These are phyloP conservation scores for Eucalyptus leucophloia DNA, from an alignment of 345 rosid species.

Conservation along the genomic window DNA sequence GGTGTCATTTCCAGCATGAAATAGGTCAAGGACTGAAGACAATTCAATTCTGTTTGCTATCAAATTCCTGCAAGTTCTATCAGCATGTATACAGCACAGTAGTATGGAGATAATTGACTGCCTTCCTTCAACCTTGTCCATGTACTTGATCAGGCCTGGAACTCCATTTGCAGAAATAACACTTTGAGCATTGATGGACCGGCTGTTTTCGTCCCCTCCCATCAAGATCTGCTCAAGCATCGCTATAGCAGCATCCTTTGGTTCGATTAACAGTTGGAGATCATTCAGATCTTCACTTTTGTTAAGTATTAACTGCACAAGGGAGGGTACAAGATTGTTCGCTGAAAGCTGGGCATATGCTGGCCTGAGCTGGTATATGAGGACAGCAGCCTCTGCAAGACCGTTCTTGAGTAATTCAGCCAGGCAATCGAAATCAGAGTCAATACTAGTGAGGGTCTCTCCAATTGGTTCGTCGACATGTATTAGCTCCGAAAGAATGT, in stretches of 20 bases:
- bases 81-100: constrained; percentile 39
- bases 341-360: constrained; percentile 33
- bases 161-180: constrained; percentile 39
- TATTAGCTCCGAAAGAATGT: constrained; percentile 39
- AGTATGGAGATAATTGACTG: constrained; percentile 34
- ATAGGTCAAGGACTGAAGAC: constrained; percentile 39
- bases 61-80: constrained; percentile 33
- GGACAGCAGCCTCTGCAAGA: constrained; percentile 43
- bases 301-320: constrained; percentile 26
- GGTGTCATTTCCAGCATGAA: constrained; percentile 41
- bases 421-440: constrained; percentile 50
- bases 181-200: constrained; percentile 17
- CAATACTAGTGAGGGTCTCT: constrained; percentile 40
- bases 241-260: constrained; percentile 41
- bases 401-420: constrained; percentile 53
- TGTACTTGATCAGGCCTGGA: constrained; percentile 33
- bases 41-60: constrained; percentile 35
- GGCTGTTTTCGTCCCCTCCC: constrained; percentile 35
- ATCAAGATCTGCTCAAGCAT: constrained; percentile 50
- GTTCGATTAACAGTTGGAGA: constrained; percentile 26
- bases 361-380: constrained; percentile 43
- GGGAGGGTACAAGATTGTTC: constrained; percentile 40
- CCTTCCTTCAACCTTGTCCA: constrained; percentile 32
- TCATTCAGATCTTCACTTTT: constrained; percentile 20
- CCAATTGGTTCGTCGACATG: constrained; percentile 27